phyloP scores from a whole-genome alignment of 495 filamentous ascomycete genomes.

The Aspergillus indologenus region DNA sequence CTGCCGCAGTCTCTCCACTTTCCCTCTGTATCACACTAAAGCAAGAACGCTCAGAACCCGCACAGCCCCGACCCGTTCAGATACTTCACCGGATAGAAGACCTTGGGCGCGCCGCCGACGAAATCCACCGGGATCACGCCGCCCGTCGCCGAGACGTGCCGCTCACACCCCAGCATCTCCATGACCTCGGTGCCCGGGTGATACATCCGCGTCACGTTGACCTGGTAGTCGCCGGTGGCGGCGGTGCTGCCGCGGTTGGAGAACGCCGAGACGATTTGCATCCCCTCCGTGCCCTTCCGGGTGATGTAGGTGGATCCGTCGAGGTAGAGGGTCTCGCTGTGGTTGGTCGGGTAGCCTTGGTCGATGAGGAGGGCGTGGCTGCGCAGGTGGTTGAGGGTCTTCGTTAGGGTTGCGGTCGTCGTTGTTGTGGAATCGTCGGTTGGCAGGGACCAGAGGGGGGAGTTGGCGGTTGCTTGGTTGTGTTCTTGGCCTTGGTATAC shows the following conservation, averaged over 20 bases:
- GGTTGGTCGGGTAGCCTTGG: constrained; percentile 45
- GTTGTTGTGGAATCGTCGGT: constrained; percentile 45
- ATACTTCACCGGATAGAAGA: constrained; percentile 30
- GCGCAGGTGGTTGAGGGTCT: constrained; percentile 56
- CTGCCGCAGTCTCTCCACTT: no score
- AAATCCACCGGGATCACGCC: constrained; percentile 43
- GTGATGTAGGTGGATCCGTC: constrained; percentile 53
- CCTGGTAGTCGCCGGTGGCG: constrained; percentile 24
- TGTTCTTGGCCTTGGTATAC: constrained; percentile 62
- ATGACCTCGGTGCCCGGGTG: constrained; percentile 37
- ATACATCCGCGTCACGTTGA: constrained; percentile 39
- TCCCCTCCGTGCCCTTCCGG: constrained; percentile 52
- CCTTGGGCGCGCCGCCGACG: constrained; percentile 40
- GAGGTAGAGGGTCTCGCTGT: constrained; percentile 46
- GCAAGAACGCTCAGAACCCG: constrained; percentile 15
- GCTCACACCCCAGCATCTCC: constrained; percentile 47
- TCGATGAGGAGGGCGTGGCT: constrained; percentile 52
- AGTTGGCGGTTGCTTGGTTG: constrained; percentile 55
- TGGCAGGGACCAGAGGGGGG: constrained; percentile 56
- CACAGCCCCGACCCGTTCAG: constrained; percentile 27
- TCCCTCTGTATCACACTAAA: no score
- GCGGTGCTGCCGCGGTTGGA: constrained; percentile 48
- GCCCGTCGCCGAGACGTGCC: constrained; percentile 23
- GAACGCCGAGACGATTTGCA: constrained; percentile 52
- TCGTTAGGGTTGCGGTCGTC: constrained; percentile 55